A percentile compares a stretch with the other conserved stretches of the same genome.
These are phyloP conservation scores for Sorghum bicolor DNA, from an alignment of 176 grass and related monocot genomes.

Conservation along the genomic window Sorghum_bicolor_NCBIv3 NC_012879.2:5111501-5112000, in stretches of 20 bases:
- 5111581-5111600: conserved; percentile 17
- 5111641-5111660: neutral
- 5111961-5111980: conserved; percentile 22
- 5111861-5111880: conserved; percentile 92
- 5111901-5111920: conserved; percentile 46
- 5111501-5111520: conserved; percentile 2
- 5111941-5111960: neutral
- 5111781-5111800: conserved; percentile 89
- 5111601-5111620: neutral
- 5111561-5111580: neutral
- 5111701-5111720: conserved; percentile 8
- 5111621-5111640: neutral
- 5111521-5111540: neutral
- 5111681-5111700: neutral
- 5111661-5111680: neutral
- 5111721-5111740: neutral
- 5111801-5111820: conserved; percentile 91
- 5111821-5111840: conserved; percentile 96
- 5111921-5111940: conserved; percentile 9
- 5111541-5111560: neutral
- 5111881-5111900: conserved; percentile 98
- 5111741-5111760: neutral
- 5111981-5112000: conserved; percentile 33
- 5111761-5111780: conserved; percentile 42
- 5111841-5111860: conserved; percentile 97